Evolutionary conservation across 2,329 filamentous ascomycete genomes (phyloP), one percentile per base, ranked within the genome.

Genomic region (Neophaeococcomyces mojaviensis): DNA sequence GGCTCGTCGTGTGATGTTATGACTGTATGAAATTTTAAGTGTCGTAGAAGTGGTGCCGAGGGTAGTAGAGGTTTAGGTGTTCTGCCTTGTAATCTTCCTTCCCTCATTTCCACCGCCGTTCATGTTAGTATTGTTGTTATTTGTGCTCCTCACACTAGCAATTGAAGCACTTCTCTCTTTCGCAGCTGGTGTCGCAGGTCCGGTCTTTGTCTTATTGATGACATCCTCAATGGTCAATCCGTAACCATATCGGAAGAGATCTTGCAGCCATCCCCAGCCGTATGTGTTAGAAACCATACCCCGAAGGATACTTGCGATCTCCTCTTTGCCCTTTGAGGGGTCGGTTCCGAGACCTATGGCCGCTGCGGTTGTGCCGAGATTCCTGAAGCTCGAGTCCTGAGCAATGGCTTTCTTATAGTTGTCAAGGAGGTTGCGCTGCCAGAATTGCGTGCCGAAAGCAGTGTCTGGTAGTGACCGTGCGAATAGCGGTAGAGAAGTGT

Each of bases 201-300:
- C 41, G 15, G 35, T 32, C 15, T 36, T 44, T 13, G 41, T 28
- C 30, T 44, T 44, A 9, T 19, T 44, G 13, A 44, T 24, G 19
- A 79, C 82, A 57, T 95, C 88, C 46, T 95, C 87, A 13, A 88
- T 67, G 39, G 83, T 78, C 59, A 90, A 90, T 3, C 87, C 85
- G 63, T 94, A 94, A 2, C 95, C 88, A 33, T 90, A 73, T 44
- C 79, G 77, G 68, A 86, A 96, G 12, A 96, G 71, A 58, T 95
- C 88, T 40, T 80, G 74, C 52, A 96, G 68, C 73, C 90, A 96
- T 7, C 71, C 71, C 64, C 92, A 92, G 2, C 49, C 53, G 57
- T 88, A 80, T 47, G 79, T 75, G 22, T 78, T 81, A 47, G 79
- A 73, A 43, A 78, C 77, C 77, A 95, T 86, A 71, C 82, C 83